A percentile compares a stretch with the other conserved stretches of the same genome.
Conservation (phyloP, 1,139 yeast species). For the Blastobotrys illinoisensis region DNA sequence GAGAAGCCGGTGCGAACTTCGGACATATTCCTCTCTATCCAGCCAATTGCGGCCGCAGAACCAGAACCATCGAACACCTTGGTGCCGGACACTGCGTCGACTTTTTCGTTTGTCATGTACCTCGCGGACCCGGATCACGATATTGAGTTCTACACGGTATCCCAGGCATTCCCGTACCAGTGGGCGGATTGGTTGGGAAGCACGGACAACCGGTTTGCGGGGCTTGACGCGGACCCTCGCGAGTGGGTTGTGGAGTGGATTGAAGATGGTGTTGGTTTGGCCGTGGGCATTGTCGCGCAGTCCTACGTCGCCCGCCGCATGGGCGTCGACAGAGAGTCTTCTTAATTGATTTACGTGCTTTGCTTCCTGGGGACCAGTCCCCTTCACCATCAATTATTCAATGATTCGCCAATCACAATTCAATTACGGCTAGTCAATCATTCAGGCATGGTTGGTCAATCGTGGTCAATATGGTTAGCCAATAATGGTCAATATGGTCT, state of each 20-base stretch:
- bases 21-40: constrained; percentile 71
- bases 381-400: too few relatives aligned
- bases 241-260: constrained; percentile 97
- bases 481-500: too few relatives aligned
- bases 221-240: constrained; percentile 69
- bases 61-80: constrained; percentile 34
- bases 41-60: constrained; percentile 47
- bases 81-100: constrained; percentile 31
- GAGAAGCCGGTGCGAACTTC: constrained; percentile 40
- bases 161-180: constrained; percentile 83
- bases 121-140: constrained; percentile 75
- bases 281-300: constrained; percentile 85
- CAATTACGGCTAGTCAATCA: too few relatives aligned
- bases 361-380: background rate
- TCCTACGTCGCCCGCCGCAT: constrained; percentile 85
- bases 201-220: constrained; percentile 25
- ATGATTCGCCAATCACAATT: too few relatives aligned
- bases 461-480: too few relatives aligned
- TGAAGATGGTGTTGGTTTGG: constrained; percentile 69
- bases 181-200: constrained; percentile 83
- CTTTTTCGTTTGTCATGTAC: constrained; percentile 64
- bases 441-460: too few relatives aligned
- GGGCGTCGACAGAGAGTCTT: constrained; percentile 46
- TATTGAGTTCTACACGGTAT: constrained; percentile 64
- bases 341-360: background rate